These are phyloP conservation scores for Erysimum cheiri DNA, from an alignment of 441 rosid species.

Conservation along the genomic window DNA sequence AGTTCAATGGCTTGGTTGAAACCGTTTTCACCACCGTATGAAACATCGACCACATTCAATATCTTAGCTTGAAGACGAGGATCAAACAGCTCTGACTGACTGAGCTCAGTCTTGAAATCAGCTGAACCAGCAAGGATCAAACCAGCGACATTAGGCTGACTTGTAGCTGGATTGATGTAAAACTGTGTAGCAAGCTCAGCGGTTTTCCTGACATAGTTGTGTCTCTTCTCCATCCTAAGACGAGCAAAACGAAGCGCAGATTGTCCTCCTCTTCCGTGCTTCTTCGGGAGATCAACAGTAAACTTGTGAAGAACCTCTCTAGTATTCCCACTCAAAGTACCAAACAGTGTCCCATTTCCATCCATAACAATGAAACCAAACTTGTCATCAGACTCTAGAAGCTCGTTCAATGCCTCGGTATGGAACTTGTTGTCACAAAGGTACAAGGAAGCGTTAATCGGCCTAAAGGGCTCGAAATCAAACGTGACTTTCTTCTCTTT, in stretches of 20 bases:
- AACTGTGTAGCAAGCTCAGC: constrained; percentile 93
- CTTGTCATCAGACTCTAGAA: constrained; percentile 63
- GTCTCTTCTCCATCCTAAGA: constrained; percentile 91
- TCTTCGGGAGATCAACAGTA: constrained; percentile 87
- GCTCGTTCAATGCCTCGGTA: constrained; percentile 84
- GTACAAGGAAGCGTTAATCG: constrained; percentile 83
- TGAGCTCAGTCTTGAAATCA: constrained; percentile 91
- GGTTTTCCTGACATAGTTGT: constrained; percentile 88
- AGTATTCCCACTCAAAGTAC: constrained; percentile 49
- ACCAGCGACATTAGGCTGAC: constrained; percentile 91
- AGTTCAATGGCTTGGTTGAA: constrained; percentile 94
- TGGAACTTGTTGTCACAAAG: constrained; percentile 89
- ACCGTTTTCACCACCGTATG: constrained; percentile 93
- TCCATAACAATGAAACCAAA: constrained; percentile 85
- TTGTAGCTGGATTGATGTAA: constrained; percentile 78
- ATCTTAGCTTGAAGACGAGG: constrained; percentile 90
- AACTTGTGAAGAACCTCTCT: constrained; percentile 88
- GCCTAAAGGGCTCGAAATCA: constrained; percentile 91
- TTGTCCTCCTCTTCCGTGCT: constrained; percentile 97
- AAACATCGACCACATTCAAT: constrained; percentile 85
- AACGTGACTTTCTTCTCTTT: constrained; percentile 92
- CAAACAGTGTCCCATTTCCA: constrained; percentile 58
- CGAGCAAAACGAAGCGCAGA: constrained; percentile 92
- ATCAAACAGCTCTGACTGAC: constrained; percentile 92
- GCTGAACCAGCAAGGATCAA: constrained; percentile 92